Evolutionary conservation across 2,329 filamentous ascomycete species (phyloP).

Genomic region (Aurifilum marmelostoma): DNA sequence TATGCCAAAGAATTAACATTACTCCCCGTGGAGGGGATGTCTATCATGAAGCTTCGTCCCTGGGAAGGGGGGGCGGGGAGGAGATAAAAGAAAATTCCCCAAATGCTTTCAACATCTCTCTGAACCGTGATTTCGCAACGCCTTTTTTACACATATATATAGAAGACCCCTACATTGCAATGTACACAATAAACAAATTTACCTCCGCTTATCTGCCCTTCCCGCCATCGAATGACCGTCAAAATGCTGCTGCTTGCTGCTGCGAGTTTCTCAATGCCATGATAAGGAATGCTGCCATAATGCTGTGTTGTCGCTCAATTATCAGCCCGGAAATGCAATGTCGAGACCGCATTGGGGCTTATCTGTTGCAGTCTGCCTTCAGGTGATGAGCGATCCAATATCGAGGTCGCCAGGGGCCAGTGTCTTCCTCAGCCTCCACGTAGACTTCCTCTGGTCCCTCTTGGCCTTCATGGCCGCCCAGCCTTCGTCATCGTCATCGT

Average conservation of each 20-base stretch:
- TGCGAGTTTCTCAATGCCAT: conserved; percentile 22
- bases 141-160: conserved; percentile 13
- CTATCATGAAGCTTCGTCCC: conserved; percentile 29
- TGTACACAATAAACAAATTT: conserved; percentile 22
- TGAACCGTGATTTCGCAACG: conserved; percentile 23
- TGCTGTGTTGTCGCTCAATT: conserved; percentile 14
- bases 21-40: conserved; percentile 25
- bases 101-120: conserved; percentile 22
- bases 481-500: conserved; percentile 69
- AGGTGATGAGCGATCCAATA: conserved; percentile 40
- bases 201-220: conserved; percentile 15
- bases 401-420: conserved; percentile 44
- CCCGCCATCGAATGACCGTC: conserved; percentile 21
- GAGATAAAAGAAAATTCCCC: neutral
- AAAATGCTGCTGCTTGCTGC: conserved; percentile 18
- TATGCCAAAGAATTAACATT: conserved; percentile 28
- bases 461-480: conserved; percentile 74
- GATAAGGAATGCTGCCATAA: conserved; percentile 11
- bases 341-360: neutral
- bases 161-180: conserved; percentile 15
- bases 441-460: conserved; percentile 67
- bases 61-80: neutral
- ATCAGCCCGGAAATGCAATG: neutral
- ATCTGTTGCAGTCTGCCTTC: conserved; percentile 7
- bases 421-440: conserved; percentile 66